Base-by-base conservation (phyloP, 768 basidiomycete species). In the Leccinum subtestaceum region DNA sequence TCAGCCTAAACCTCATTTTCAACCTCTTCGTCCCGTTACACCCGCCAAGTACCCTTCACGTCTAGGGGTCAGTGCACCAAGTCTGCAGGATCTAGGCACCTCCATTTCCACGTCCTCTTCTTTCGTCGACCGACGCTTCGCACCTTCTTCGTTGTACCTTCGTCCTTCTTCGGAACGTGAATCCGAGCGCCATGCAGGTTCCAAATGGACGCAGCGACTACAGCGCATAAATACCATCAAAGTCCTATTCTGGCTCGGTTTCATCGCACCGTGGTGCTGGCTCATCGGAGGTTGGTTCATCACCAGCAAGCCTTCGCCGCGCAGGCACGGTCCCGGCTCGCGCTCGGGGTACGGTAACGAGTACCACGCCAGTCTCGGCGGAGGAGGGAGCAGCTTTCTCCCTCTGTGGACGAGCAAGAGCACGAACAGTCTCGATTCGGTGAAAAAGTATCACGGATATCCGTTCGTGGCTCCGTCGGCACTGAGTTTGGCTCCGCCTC, bases 221-320 rank as follows among this genome's bases (percentile, higher is more conserved):
- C 63, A 66, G 23, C 58, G 57, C 6, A n/a, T 54, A 27, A 68
- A 74, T 29, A 64, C 82, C 0, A 76, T 82, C 2, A 79, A 81
- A 65, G 80, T 86, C 69, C 74, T 88, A n/a, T 91, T 91, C 73
- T 90, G 86, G 85, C 57, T 86, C 0, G 89, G 89, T 3, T 91
- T 91, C 64, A 57, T 89, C 50, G 85, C 81, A 49, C 89, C 89
- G 0, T 82, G 87, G 71, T 80, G 89, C 54, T 91, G 89, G 89
- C 78, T 91, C 48, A 77, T 90, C 13, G 89, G 88, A 0, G 89
- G 89, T 4, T 91, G 89, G 89, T 81, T 87, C 58, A 74, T 84
- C 56, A 8, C 65, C 2, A 23, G 60, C 51, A 59, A 60, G 15
- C 29, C 60, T 5, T 45, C 50, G 4, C 19, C 58, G 67, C 76